A percentile compares a stretch with the other conserved stretches of the same genome.
Evolutionary conservation across 495 filamentous ascomycete species (phyloP).

Genomic region (Xylaria curta): DNA sequence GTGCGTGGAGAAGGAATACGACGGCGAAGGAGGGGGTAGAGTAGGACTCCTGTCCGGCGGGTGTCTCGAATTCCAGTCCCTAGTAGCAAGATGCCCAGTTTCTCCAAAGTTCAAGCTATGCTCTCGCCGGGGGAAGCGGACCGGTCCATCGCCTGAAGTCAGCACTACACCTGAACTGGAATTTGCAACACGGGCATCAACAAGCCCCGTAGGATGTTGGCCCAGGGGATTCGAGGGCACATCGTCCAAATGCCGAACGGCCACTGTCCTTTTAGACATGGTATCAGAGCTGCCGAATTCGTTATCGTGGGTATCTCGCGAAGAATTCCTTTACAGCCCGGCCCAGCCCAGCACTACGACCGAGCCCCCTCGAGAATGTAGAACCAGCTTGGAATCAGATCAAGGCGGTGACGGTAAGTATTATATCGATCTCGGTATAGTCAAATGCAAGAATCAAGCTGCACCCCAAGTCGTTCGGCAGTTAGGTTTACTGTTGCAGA

Average conservation of each 20-base stretch:
- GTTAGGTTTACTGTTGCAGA: neutral
- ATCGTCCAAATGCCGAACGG: conserved; percentile 8
- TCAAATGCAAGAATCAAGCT: neutral
- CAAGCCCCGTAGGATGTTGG: neutral
- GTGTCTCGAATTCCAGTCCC: conserved; percentile 21
- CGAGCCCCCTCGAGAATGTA: neutral
- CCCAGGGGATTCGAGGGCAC: conserved; percentile 1
- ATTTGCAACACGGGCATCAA: conserved; percentile 7
- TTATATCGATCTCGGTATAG: neutral
- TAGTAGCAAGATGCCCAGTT: conserved; percentile 10
- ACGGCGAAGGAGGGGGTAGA: conserved; percentile 10
- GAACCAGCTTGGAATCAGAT: neutral
- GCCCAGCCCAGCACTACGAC: neutral
- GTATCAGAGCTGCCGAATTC: neutral
- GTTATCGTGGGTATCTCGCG: neutral
- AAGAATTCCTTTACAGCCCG: neutral
- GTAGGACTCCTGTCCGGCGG: conserved; percentile 15
- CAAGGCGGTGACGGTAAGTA: neutral
- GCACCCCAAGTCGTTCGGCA: neutral
- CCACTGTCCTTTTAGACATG: conserved; percentile 17
- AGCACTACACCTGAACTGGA: conserved; percentile 17
- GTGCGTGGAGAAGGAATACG: conserved; percentile 28
- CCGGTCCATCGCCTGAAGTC: conserved; percentile 17
- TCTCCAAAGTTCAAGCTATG: conserved; percentile 24
- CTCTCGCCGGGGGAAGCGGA: conserved; percentile 26